Evolutionary conservation across 1,284 basidiomycete genomes (phyloP).

Genomic region (Apiotrichum gracile): DNA sequence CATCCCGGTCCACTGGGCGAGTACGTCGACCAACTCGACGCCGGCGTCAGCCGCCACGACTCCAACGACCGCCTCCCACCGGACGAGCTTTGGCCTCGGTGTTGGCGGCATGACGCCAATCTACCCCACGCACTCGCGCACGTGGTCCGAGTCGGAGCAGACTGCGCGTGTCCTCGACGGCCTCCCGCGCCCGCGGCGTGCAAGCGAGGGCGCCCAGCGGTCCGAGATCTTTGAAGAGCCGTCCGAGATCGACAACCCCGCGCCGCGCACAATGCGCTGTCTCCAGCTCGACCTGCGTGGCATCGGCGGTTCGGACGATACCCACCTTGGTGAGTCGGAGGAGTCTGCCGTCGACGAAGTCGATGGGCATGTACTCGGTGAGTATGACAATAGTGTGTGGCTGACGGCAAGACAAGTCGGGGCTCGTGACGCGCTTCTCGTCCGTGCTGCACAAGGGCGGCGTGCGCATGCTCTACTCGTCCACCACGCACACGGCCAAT

Average conservation of each 20-base stretch:
- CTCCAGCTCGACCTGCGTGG: slow-evolving; percentile 41
- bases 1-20: slow-evolving; percentile 6
- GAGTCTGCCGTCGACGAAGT: too few relatives aligned
- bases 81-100: not conserved
- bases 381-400: not conserved
- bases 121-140: slow-evolving; percentile 1
- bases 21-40: not conserved
- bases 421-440: slow-evolving; percentile 69
- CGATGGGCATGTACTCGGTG: not conserved
- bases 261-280: slow-evolving; percentile 28
- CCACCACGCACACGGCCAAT: slow-evolving; percentile 76
- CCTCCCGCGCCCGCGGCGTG: slow-evolving; percentile 1
- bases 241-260: not conserved
- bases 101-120: slow-evolving; percentile 1
- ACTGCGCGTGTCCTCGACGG: not conserved
- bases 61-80: not conserved
- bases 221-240: not conserved
- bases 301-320: not conserved
- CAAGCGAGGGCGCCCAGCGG: slow-evolving; percentile 3
- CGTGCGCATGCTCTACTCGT: slow-evolving; percentile 77
- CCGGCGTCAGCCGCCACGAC: not conserved
- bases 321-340: not conserved
- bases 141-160: not conserved
- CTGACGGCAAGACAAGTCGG: slow-evolving; percentile 40
- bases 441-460: slow-evolving; percentile 61